Conservation (phyloP, 2,329 filamentous ascomycete species). For the Boeremia lycopersici region DNA sequence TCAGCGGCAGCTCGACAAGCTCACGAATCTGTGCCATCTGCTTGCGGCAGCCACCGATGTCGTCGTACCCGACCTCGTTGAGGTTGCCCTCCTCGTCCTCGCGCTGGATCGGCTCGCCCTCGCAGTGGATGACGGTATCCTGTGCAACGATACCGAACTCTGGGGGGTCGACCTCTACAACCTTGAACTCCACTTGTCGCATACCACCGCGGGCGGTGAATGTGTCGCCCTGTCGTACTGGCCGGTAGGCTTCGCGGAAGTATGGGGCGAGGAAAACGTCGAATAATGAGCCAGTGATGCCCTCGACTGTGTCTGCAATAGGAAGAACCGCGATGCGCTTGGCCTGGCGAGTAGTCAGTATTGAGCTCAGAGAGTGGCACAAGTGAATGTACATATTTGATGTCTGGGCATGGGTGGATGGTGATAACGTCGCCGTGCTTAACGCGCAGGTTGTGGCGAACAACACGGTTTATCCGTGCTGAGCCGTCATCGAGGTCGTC, state of each 20-base stretch:
- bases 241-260: conserved; percentile 98
- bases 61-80: conserved; percentile 98
- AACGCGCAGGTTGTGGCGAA: conserved; percentile 96
- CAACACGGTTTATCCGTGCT: conserved; percentile 96
- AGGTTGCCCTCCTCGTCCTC: conserved; percentile 99
- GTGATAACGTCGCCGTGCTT: conserved; percentile 99
- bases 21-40: conserved; percentile 99
- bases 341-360: conserved; percentile 64
- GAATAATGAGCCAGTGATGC: conserved; percentile 95
- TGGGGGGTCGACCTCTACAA: conserved; percentile 96
- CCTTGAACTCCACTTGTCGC: conserved; percentile 99
- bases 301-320: conserved; percentile 97
- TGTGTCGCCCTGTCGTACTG: conserved; percentile 94
- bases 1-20: conserved; percentile 93
- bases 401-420: conserved; percentile 96
- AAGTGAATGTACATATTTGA: conserved; percentile 87
- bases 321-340: conserved; percentile 98
- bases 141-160: conserved; percentile 99
- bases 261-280: conserved; percentile 99
- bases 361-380: not conserved
- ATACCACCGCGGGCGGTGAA: conserved; percentile 98
- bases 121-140: conserved; percentile 98
- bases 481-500: conserved; percentile 98
- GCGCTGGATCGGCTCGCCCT: conserved; percentile 94
- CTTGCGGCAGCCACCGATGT: conserved; percentile 98